Evolutionary conservation across 371 early-diverging fungal genomes (phyloP), one percentile per base, ranked within the genome.

Genomic region (Mortierella sp.): DNA sequence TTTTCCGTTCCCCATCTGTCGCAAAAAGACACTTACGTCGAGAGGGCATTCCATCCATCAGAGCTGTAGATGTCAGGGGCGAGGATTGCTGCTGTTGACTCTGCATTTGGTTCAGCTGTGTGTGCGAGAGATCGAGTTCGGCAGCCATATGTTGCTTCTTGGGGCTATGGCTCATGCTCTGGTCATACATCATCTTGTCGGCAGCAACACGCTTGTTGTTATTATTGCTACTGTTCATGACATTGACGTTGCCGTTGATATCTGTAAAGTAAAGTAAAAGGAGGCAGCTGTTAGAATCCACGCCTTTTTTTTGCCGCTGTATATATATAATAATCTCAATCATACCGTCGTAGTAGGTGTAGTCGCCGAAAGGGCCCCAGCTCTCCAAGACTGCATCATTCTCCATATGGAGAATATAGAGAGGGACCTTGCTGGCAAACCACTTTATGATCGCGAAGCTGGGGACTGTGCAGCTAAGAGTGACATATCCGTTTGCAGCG

Each of bases 351-450:
- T 63, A 70, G 61, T 71, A 78, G 28, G 70, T 58, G 37, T 66
- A 81, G 43, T 72, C 73, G 24, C 81, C 81, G 58, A 81, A 78
- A 21, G 70, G 75, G 14, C 37, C 37, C 75, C 78, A 81, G 71
- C 73, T 81, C 58, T 81, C 70, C 31, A 62, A 49, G 47, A 73
- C 68, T 54, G 66, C 51, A 26, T 73, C 68, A n/a, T 73, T 66
- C 48, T 73, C 76, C 66, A 81, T 66, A 43, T 70, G 66, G 24
- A 81, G 62, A 12, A 81, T 47, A 39, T 81, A 78, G 27, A 81
- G 71, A 8, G 81, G 81, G 9, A 79, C 81, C 51, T 75, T 78
- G 57, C 27, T 71, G 46, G 55, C 57, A 39, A 60, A 59, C 78
- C 81, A 81, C 37, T 67, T 70, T 32, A 72, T 78, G 57, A 73